Conservation (phyloP, 106 monocot species). For the Gastrodia elata region DNA sequence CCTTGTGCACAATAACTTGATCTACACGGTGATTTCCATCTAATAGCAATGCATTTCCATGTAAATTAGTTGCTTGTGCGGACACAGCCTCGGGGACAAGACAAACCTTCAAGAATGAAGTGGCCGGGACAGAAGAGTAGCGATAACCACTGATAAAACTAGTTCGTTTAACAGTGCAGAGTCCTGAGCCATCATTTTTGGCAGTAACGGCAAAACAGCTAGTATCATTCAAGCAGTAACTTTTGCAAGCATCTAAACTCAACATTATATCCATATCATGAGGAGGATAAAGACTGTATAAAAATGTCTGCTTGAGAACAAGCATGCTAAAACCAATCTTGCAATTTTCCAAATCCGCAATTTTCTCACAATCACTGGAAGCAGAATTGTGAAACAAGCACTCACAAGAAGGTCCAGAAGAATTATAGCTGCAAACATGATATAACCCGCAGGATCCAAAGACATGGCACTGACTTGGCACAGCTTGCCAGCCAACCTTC, state of each 20-base stretch:
- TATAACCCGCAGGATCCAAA: constrained; percentile 37
- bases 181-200: constrained; percentile 31
- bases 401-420: constrained; percentile 16
- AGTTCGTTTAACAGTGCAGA: constrained; percentile 29
- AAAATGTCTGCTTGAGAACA: constrained; percentile 16
- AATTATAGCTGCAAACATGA: constrained; percentile 27
- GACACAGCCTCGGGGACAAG: constrained; percentile 32
- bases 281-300: constrained; percentile 43
- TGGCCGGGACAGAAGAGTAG: constrained; percentile 22
- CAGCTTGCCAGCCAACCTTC: constrained; percentile 34
- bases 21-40: background rate
- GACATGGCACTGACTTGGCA: constrained; percentile 31
- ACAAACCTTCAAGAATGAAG: constrained; percentile 37
- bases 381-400: constrained; percentile 17
- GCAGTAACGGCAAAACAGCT: constrained; percentile 32
- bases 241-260: constrained; percentile 16
- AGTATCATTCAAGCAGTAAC: constrained; percentile 30
- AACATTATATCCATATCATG: constrained; percentile 31
- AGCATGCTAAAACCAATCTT: constrained; percentile 12
- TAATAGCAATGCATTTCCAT: constrained; percentile 4
- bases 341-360: constrained; percentile 31
- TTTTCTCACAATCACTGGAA: constrained; percentile 18
- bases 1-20: constrained; percentile 8
- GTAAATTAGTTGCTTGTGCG: constrained; percentile 15
- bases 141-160: constrained; percentile 31